These are phyloP conservation scores for Lachancea lanzarotensis DNA, from an alignment of 805 yeast species.

Conservation along the genomic window DNA sequence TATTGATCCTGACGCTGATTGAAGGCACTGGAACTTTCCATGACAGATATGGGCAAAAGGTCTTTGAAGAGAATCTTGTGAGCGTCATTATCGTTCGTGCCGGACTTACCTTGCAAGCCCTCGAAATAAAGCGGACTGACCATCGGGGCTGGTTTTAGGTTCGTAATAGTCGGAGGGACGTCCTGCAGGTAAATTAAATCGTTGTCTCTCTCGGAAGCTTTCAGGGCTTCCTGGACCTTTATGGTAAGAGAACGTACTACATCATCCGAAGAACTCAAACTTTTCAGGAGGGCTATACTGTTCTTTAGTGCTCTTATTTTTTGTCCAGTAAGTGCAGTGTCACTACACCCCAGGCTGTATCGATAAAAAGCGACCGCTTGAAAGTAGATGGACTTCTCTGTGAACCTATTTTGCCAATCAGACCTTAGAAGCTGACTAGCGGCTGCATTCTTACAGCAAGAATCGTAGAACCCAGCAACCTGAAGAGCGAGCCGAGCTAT, in stretches of 20 bases:
- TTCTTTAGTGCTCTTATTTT: slow-evolving; percentile 48
- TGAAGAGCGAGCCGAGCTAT: slow-evolving; percentile 61
- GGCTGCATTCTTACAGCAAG: slow-evolving; percentile 39
- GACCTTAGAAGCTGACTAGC: slow-evolving; percentile 46
- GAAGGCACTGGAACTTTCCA: slow-evolving; percentile 62
- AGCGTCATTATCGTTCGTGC: slow-evolving; percentile 11
- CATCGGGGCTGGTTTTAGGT: slow-evolving; percentile 45
- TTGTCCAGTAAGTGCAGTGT: slow-evolving; percentile 51
- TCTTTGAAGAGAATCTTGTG: slow-evolving; percentile 43
- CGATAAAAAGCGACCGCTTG: slow-evolving; percentile 65
- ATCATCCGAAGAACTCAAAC: slow-evolving; percentile 38
- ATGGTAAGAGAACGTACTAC: slow-evolving; percentile 37
- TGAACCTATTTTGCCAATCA: slow-evolving; percentile 61
- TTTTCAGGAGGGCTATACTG: slow-evolving; percentile 34
- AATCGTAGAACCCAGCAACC: slow-evolving; percentile 49
- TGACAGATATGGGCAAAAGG: slow-evolving; percentile 58
- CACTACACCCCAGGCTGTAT: slow-evolving; percentile 38
- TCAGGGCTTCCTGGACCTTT: slow-evolving; percentile 40
- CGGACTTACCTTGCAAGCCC: slow-evolving; percentile 32
- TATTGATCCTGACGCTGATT: slow-evolving; percentile 56
- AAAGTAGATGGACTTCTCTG: slow-evolving; percentile 59
- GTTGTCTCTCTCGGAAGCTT: slow-evolving; percentile 67
- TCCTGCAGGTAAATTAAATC: slow-evolving; percentile 67
- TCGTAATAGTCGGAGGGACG: slow-evolving; percentile 47
- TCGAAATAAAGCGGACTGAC: slow-evolving; percentile 43